Evolutionary conservation across 164 flowering plant species (phyloP).

Genomic region (Berberis vulgaris): DNA sequence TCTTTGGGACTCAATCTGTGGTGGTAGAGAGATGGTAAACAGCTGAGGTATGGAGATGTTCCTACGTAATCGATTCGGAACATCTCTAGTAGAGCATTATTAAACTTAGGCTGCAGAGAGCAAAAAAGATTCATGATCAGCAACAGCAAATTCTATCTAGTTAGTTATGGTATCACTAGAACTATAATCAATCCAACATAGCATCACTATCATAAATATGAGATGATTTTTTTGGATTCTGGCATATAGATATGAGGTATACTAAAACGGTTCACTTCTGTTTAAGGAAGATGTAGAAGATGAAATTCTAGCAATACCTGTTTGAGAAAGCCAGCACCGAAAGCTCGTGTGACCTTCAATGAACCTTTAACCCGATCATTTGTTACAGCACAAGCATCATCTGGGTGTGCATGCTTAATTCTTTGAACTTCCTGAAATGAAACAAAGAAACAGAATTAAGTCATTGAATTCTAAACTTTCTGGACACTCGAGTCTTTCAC

Average conservation of each 20-base stretch:
- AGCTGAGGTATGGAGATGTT: slow-evolving; percentile 56
- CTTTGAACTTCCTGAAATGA: slow-evolving; percentile 61
- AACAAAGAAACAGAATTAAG: background rate
- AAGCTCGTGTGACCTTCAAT: slow-evolving; percentile 87
- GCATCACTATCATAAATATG: no score
- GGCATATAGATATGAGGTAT: no score
- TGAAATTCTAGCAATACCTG: slow-evolving; percentile 36
- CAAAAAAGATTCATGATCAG: background rate
- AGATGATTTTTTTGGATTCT: no score
- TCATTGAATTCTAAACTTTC: no score
- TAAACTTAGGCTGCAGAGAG: slow-evolving; percentile 67
- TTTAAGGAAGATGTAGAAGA: background rate
- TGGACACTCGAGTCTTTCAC: no score
- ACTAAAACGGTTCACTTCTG: no score
- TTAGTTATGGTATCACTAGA: no score
- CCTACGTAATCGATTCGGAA: slow-evolving; percentile 82
- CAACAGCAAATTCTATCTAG: background rate
- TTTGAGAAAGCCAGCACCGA: slow-evolving; percentile 90
- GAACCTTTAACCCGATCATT: slow-evolving; percentile 83
- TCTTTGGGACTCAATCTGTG: slow-evolving; percentile 64
- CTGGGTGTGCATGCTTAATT: slow-evolving; percentile 65
- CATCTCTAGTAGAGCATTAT: slow-evolving; percentile 73
- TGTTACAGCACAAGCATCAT: slow-evolving; percentile 48
- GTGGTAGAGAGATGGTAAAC: slow-evolving; percentile 65
- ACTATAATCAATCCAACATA: no score